Conservation (phyloP, 1,139 yeast genomes). For the Taphrina confusa region DNA sequence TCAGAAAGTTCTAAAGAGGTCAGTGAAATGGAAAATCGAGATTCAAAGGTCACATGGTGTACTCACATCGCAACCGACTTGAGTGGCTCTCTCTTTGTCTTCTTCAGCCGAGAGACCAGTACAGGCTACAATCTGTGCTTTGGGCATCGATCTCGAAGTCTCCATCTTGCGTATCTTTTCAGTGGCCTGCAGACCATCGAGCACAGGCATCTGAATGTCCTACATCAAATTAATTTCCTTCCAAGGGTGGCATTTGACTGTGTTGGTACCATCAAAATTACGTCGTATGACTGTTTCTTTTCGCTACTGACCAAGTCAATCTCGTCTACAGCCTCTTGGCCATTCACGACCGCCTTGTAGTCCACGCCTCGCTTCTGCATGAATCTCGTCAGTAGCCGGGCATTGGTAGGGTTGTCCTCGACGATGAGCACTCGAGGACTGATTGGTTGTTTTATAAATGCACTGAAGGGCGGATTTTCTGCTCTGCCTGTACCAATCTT, state of each 20-base stretch:
- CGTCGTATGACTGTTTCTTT: not conserved
- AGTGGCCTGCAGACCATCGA: conserved; percentile 14
- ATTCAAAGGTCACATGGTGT: too few species aligned
- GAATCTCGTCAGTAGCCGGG: conserved; percentile 5
- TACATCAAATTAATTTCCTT: too few species aligned
- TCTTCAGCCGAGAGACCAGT: conserved; percentile 8
- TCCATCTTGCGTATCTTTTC: conserved; percentile 5
- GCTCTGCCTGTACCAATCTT: not conserved
- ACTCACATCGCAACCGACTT: conserved; percentile 13
- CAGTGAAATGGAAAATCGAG: not conserved
- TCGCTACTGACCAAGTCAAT: not conserved
- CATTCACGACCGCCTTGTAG: conserved; percentile 14
- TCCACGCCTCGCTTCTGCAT: conserved; percentile 11
- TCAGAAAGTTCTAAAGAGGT: not conserved
- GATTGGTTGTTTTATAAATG: not conserved
- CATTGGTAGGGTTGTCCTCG: conserved; percentile 15
- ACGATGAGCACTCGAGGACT: conserved; percentile 11
- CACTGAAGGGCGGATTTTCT: not conserved
- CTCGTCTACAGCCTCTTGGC: conserved; percentile 6
- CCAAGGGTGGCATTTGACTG: too few species aligned
- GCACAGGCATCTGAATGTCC: conserved; percentile 18
- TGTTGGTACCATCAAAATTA: conserved; percentile 11
- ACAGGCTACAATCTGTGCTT: conserved; percentile 7
- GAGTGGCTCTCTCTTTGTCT: conserved; percentile 3
- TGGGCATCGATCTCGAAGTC: not conserved